These are phyloP conservation scores for Debaryomyces fabryi DNA, from an alignment of 1,139 yeast species.

Conservation along the genomic window DNA sequence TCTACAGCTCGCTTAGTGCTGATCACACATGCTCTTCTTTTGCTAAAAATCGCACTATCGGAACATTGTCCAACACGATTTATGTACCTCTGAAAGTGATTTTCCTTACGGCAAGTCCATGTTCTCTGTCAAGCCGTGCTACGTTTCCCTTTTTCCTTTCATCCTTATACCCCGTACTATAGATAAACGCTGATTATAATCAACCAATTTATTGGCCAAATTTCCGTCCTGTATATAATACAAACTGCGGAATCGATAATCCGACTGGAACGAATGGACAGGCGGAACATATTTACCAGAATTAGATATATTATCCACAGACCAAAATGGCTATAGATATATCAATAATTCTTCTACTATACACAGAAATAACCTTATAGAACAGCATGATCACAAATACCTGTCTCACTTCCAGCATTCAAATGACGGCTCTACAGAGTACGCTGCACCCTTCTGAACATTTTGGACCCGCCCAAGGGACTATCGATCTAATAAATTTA, in stretches of 20 bases:
- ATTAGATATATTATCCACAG: not conserved
- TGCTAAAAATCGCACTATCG: not conserved
- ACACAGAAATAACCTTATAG: not conserved
- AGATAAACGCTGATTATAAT: constrained; percentile 3
- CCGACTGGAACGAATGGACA: constrained; percentile 3
- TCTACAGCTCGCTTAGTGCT: not conserved
- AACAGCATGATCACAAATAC: not conserved
- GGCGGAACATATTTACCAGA: constrained; percentile 1
- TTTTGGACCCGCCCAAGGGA: not conserved
- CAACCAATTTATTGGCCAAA: not conserved
- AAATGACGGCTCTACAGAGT: not conserved
- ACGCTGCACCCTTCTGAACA: not conserved
- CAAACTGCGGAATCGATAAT: constrained; percentile 3
- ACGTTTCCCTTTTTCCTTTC: not conserved
- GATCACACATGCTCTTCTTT: not conserved
- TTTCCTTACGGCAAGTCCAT: not conserved
- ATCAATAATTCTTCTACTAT: not conserved
- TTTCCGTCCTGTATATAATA: not conserved
- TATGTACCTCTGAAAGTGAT: not conserved
- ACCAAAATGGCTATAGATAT: not conserved
- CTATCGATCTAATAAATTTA: not conserved
- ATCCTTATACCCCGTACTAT: not conserved
- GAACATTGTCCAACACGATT: not conserved
- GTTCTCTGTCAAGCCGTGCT: not conserved
- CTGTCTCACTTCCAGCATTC: not conserved